phyloP scores from a whole-genome alignment of 331 rosid species.

The Malus hybrid region DNA sequence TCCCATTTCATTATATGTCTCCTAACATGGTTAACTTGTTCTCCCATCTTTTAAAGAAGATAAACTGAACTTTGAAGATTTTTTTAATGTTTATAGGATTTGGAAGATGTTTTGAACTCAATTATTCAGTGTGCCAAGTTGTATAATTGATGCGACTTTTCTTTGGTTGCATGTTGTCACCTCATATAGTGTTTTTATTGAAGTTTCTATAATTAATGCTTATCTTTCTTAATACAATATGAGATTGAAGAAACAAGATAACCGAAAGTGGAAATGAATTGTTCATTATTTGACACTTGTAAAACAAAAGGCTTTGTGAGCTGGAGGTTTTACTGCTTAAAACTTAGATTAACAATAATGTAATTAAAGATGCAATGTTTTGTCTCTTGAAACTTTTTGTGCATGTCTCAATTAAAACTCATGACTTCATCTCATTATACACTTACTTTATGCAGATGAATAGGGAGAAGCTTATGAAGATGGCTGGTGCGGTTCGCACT shows the following conservation, averaged over 20 bases:
- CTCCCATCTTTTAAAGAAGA: background rate
- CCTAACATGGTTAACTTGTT: background rate
- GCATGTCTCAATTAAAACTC: background rate
- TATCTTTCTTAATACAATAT: too few species aligned
- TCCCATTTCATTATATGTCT: too few species aligned
- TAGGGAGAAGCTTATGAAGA: conserved; percentile 68
- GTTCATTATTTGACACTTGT: background rate
- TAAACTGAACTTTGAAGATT: background rate
- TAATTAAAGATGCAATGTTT: background rate
- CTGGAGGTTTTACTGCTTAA: background rate
- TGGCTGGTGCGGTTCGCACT: conserved; percentile 89
- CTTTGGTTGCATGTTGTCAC: background rate
- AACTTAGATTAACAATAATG: background rate
- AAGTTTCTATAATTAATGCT: background rate
- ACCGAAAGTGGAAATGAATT: background rate
- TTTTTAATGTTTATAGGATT: background rate
- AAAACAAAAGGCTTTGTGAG: background rate
- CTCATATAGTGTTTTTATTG: background rate
- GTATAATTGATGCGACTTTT: background rate
- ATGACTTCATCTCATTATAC: background rate
- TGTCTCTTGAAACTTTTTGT: background rate
- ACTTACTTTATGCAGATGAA: conserved; percentile 44
- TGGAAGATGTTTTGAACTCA: background rate
- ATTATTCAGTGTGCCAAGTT: background rate
- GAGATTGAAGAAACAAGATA: background rate